Base-by-base conservation (phyloP, 2,329 filamentous ascomycete species). In the Bipolaris zeicola region DNA sequence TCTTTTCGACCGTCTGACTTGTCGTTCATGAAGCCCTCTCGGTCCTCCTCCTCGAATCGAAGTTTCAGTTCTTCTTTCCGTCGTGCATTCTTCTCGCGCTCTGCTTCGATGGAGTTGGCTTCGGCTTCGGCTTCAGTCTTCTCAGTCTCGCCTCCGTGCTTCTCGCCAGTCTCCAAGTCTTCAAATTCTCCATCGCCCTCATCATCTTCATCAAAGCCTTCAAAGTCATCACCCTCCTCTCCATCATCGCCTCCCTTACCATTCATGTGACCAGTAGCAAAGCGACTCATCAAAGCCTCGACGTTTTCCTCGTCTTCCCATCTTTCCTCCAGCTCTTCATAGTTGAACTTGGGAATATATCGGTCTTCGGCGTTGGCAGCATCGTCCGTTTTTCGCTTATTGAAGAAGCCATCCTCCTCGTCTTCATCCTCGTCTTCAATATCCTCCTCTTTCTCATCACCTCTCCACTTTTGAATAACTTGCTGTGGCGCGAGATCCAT, bases 41-140 rank as follows among this genome's bases (percentile, higher is more conserved):
- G 86, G 72, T 99, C 95, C 81, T 99, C 95, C 76, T 98, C 93
- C 71, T 99, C 95, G 71, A 99, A 99, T 1, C 96, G 87, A 50
- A 96, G 82, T 73, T 92, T 96, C 50, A 99, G 85, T 75, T 99
- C 95, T 77, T 97, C 95, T 77, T 99, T 99, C 63, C 91, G 85
- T 63, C 88, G 87, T 1, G 95, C 95, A 69, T 99, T 99, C 76
- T 87, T 90, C 66, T 92, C 91, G 65, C 95, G 89, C 78, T 99
- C 95, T 3, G 88, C 90, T 60, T 94, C 92, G n/a, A 98, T 82
- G 45, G 82, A 80, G 37, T 81, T 78, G 7, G 79, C 78, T 8
- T 79, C 78, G 7, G 81, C 72, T 14, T 75, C 68, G 28, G 77
- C 73, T 73, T 77, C 78, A 13, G 77, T 77, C 6, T 61, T 71